These are phyloP conservation scores for Coemansia sp. DNA, from an alignment of 192 early-diverging fungal species.

Conservation along the genomic window DNA sequence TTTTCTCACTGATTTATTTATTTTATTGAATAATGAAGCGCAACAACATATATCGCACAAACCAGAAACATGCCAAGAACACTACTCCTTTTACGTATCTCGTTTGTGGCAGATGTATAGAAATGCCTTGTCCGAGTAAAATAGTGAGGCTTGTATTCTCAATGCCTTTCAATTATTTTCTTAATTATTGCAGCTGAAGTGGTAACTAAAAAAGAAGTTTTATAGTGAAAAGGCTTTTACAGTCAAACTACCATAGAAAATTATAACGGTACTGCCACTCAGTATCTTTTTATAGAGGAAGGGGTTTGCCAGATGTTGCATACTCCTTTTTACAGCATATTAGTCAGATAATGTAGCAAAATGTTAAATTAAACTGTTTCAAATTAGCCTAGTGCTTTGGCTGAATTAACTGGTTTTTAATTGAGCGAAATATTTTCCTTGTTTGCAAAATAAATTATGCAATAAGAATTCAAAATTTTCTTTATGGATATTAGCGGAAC, in stretches of 20 bases:
- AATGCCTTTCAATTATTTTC: neutral
- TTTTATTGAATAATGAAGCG: too few species aligned
- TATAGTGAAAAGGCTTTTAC: neutral
- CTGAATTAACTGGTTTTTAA: too few species aligned
- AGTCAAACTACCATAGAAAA: neutral
- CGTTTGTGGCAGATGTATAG: neutral
- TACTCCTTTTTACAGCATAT: too few species aligned
- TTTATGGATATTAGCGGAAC: neutral
- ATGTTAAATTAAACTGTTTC: too few species aligned
- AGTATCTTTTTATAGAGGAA: too few species aligned
- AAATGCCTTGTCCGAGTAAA: neutral
- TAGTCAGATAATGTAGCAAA: too few species aligned
- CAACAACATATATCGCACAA: neutral
- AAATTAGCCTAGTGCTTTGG: too few species aligned
- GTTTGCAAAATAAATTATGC: neutral
- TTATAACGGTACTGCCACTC: too few species aligned
- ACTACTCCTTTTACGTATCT: neutral
- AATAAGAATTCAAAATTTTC: neutral
- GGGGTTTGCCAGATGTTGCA: too few species aligned
- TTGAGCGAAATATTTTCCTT: neutral
- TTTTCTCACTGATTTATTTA: neutral
- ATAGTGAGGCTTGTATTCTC: conserved; percentile 1
- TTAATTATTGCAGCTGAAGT: neutral
- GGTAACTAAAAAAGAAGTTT: neutral
- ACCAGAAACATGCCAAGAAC: neutral